These are phyloP conservation scores for Beta vulgaris DNA, from an alignment of 148 eudicot species.

Conservation along the genomic window DNA sequence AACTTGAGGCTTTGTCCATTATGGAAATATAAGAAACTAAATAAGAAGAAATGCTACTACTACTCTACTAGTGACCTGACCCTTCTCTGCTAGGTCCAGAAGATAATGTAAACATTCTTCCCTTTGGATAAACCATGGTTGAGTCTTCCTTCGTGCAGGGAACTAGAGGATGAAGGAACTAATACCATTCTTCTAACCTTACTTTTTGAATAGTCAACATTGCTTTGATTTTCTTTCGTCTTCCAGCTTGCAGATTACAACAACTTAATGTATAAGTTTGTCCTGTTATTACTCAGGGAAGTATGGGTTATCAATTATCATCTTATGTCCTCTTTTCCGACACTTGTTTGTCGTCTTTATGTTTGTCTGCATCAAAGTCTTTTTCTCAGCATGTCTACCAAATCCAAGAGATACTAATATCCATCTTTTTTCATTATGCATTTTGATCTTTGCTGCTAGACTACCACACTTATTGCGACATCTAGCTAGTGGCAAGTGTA, in stretches of 20 bases:
- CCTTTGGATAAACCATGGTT: conserved; percentile 15
- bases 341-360: too few relatives aligned
- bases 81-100: conserved; percentile 35
- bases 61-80: conserved; percentile 28
- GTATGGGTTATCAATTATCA: too few relatives aligned
- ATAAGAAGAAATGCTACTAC: not conserved
- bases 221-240: not conserved
- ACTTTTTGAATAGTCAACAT: not conserved
- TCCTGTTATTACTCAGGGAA: too few relatives aligned
- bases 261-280: too few relatives aligned
- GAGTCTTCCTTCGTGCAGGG: not conserved
- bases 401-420: too few relatives aligned
- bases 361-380: too few relatives aligned
- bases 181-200: not conserved
- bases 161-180: not conserved
- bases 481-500: not conserved
- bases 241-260: conserved; percentile 3
- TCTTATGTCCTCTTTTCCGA: too few relatives aligned
- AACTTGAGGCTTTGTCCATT: too few relatives aligned
- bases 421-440: too few relatives aligned
- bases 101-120: conserved; percentile 24
- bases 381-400: too few relatives aligned
- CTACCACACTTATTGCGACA: conserved; percentile 18
- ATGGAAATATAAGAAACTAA: not conserved
- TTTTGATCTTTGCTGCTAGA: not conserved